phyloP scores from a whole-genome alignment of 352 stramenopile species.

The Globisporangium spiculum region DNA sequence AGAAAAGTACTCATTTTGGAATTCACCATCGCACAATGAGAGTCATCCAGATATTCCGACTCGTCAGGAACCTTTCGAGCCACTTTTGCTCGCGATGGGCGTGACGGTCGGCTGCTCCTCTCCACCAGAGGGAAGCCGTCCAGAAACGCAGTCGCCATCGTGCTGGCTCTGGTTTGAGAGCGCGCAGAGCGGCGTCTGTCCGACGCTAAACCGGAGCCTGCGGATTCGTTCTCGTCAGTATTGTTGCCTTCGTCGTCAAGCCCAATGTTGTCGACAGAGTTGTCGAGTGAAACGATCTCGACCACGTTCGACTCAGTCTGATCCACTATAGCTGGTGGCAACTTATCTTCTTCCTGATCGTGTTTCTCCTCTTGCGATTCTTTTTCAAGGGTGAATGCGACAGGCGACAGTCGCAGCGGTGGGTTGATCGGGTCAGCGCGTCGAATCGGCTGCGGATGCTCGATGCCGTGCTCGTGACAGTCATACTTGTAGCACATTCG shows the following conservation, averaged over 20 bases:
- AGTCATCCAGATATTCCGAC: constrained; percentile 71
- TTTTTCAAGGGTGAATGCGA: constrained; percentile 12
- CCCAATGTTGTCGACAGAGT: constrained; percentile 4
- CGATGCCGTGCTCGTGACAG: constrained; percentile 88
- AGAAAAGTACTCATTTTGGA: constrained; percentile 44
- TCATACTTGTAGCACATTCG: constrained; percentile 92
- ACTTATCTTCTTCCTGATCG: constrained; percentile 1
- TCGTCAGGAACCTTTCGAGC: constrained; percentile 33
- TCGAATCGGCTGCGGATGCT: constrained; percentile 59
- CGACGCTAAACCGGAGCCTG: constrained; percentile 16
- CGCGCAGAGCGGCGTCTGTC: constrained; percentile 58
- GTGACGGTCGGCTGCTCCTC: constrained; percentile 25
- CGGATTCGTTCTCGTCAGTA: constrained; percentile 11
- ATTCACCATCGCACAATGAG: constrained; percentile 39
- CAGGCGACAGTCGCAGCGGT: constrained; percentile 36
- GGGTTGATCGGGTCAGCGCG: constrained; percentile 69
- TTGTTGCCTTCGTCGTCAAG: constrained; percentile 3
- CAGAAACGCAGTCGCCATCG: constrained; percentile 47
- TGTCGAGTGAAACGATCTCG: not conserved
- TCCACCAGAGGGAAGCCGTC: constrained; percentile 30
- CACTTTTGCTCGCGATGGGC: constrained; percentile 25
- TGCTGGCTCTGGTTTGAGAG: constrained; percentile 51
- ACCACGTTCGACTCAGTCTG: not conserved
- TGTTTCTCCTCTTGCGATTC: not conserved
- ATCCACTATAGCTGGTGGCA: not conserved